Conservation (phyloP, 2,329 filamentous ascomycete species). For the Hypoxylon sp. region DNA sequence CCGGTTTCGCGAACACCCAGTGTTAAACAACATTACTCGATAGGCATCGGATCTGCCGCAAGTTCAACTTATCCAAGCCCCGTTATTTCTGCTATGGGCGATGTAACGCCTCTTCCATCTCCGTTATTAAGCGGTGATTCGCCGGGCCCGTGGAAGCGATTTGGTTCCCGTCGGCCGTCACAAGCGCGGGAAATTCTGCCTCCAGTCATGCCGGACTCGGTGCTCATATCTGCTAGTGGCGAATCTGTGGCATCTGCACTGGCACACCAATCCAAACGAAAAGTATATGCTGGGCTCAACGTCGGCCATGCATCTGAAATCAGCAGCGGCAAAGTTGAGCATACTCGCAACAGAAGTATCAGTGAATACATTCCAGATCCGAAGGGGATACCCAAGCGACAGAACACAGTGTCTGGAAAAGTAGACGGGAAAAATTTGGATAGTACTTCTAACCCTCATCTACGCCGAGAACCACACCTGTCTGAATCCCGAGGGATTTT, state of each 20-base stretch:
- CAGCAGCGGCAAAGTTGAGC: slow-evolving; percentile 57
- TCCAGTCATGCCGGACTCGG: slow-evolving; percentile 60
- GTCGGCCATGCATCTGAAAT: slow-evolving; percentile 53
- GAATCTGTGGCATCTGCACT: slow-evolving; percentile 68
- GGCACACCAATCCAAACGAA: slow-evolving; percentile 69
- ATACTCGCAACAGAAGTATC: slow-evolving; percentile 83
- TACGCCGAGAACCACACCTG: slow-evolving; percentile 84
- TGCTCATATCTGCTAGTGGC: slow-evolving; percentile 66
- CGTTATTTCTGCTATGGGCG: slow-evolving; percentile 80
- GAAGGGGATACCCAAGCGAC: slow-evolving; percentile 77
- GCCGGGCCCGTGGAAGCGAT: slow-evolving; percentile 75
- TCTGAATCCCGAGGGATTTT: slow-evolving; percentile 83
- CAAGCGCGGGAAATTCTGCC: slow-evolving; percentile 60
- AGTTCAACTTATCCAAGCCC: slow-evolving; percentile 81
- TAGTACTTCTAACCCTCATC: slow-evolving; percentile 61
- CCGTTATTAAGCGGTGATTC: slow-evolving; percentile 77
- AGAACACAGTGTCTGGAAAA: slow-evolving; percentile 80
- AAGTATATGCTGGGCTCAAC: slow-evolving; percentile 67
- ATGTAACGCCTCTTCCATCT: slow-evolving; percentile 84
- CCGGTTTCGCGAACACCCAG: slow-evolving; percentile 73
- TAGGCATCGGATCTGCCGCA: slow-evolving; percentile 69
- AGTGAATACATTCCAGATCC: slow-evolving; percentile 89
- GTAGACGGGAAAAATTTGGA: slow-evolving; percentile 57
- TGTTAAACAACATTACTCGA: slow-evolving; percentile 69
- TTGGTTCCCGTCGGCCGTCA: slow-evolving; percentile 65